Conservation (phyloP, 2,329 filamentous ascomycete species). For the Fusarium incarnatum region DNA sequence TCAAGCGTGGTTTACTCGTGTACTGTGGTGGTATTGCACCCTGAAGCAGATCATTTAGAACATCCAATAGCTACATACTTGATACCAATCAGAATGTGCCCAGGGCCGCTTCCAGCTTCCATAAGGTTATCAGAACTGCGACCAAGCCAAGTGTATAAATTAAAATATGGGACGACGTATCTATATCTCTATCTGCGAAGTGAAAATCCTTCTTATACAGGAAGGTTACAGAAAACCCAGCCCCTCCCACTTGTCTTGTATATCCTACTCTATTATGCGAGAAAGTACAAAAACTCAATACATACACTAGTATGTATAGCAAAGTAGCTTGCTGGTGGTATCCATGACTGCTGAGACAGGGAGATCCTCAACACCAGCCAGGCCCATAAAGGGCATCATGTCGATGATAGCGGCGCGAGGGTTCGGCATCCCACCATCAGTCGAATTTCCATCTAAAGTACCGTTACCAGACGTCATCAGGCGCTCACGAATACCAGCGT, state of each 20-base stretch:
- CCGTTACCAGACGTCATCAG: background rate
- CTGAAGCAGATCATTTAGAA: rapidly evolving
- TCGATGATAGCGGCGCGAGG: background rate
- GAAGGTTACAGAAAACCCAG: too few relatives aligned
- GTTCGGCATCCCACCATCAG: background rate
- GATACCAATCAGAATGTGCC: rapidly evolving
- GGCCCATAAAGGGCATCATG: background rate
- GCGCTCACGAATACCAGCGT: constrained; percentile 9
- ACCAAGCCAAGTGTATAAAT: too few relatives aligned
- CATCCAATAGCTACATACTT: rapidly evolving
- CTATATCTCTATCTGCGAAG: too few relatives aligned
- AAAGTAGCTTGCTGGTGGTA: background rate
- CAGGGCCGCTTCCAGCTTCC: too few relatives aligned
- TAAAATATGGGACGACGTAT: too few relatives aligned
- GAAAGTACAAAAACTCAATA: too few relatives aligned
- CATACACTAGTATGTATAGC: background rate
- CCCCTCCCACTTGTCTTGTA: too few relatives aligned
- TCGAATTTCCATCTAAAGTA: background rate
- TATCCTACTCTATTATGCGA: too few relatives aligned
- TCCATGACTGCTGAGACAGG: background rate
- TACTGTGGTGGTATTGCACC: rapidly evolving
- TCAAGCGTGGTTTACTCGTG: background rate
- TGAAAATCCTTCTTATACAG: too few relatives aligned
- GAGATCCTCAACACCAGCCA: background rate
- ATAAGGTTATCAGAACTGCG: rapidly evolving